Conservation (phyloP, 495 filamentous ascomycete genomes). For the Neurospora sp. region DNA sequence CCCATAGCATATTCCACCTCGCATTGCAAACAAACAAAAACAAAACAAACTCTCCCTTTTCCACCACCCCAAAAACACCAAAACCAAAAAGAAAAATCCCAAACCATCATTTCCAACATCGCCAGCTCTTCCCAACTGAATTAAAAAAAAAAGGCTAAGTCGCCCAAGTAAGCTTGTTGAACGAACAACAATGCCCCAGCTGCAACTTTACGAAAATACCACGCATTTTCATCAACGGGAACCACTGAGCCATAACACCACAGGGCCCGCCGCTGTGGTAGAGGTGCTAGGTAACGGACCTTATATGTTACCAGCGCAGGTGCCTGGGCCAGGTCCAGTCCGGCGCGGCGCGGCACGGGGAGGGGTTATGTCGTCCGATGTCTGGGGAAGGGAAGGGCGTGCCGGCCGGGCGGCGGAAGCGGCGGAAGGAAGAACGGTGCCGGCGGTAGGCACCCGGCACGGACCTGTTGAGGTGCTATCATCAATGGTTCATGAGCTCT, state of each 20-base stretch:
- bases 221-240: neutral
- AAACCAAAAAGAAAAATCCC: neutral
- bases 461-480: too few relatives aligned
- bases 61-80: neutral
- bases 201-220: neutral
- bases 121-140: neutral
- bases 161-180: neutral
- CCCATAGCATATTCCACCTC: too few relatives aligned
- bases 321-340: neutral
- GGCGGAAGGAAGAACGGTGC: too few relatives aligned
- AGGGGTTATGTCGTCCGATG: neutral
- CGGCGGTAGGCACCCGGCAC: too few relatives aligned
- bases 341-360: neutral
- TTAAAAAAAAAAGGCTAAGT: neutral
- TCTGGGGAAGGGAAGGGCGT: neutral
- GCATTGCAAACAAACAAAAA: too few relatives aligned
- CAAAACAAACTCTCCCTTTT: too few relatives aligned
- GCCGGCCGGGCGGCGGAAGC: neutral
- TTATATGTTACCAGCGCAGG: neutral
- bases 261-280: neutral
- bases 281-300: too few relatives aligned
- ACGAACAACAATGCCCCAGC: neutral
- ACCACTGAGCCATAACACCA: neutral
- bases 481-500: too few relatives aligned
- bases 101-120: neutral